A percentile compares a stretch with the other conserved stretches of the same genome.
Evolutionary conservation across 2,329 filamentous ascomycete species (phyloP).

Genomic region (Aspergillus proliferans): DNA sequence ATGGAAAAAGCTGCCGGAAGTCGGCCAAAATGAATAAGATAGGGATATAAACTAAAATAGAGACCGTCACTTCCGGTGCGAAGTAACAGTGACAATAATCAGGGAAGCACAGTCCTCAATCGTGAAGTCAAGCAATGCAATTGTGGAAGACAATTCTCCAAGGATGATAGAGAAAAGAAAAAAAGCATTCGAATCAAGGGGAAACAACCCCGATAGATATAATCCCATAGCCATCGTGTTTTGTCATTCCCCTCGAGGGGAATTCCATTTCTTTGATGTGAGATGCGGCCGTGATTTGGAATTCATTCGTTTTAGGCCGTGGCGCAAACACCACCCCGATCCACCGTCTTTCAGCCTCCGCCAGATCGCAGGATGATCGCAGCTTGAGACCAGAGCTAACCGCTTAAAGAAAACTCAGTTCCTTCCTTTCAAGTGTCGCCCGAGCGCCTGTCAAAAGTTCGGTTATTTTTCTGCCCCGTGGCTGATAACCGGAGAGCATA

Average conservation of each 20-base stretch:
- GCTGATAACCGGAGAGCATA: too few relatives aligned
- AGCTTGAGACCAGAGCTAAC: not conserved
- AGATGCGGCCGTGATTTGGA: conserved; percentile 16
- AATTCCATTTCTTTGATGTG: conserved; percentile 7
- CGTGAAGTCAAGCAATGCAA: too few relatives aligned
- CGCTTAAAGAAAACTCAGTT: too few relatives aligned
- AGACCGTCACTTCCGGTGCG: not conserved
- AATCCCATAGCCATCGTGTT: not conserved
- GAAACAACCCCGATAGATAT: conserved; percentile 1
- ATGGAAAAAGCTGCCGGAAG: conserved; percentile 1
- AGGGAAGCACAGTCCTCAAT: not conserved
- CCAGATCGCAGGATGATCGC: conserved; percentile 7
- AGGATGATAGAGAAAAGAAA: not conserved
- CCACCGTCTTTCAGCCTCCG: conserved; percentile 8
- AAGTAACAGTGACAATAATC: not conserved
- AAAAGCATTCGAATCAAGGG: not conserved
- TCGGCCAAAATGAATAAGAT: not conserved
- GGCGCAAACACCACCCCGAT: conserved; percentile 12
- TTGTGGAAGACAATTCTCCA: not conserved
- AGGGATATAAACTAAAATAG: not conserved
- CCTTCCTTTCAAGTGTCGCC: too few relatives aligned
- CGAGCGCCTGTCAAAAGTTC: too few relatives aligned
- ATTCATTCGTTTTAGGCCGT: conserved; percentile 12
- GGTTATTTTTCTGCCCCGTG: too few relatives aligned
- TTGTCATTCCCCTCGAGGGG: conserved; percentile 1